Conservation (phyloP, 169 alveolate genomes). For the Plasmodium coatneyi region DNA sequence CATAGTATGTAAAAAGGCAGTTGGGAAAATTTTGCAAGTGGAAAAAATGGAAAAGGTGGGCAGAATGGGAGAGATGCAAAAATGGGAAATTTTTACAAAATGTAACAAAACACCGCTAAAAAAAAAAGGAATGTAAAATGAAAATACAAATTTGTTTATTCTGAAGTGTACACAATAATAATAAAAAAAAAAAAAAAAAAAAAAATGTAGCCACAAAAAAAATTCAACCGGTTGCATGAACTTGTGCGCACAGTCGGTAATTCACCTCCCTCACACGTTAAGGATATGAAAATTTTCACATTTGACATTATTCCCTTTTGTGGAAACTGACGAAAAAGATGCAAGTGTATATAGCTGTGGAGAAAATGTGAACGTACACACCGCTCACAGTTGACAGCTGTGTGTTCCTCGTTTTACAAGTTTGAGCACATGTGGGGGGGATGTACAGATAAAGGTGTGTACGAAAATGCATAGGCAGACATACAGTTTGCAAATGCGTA, state of each 20-base stretch:
- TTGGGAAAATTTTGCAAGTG: not conserved
- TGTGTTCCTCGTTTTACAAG: not conserved
- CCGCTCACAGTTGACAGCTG: not conserved
- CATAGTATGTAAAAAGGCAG: not conserved
- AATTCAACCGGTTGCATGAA: not conserved
- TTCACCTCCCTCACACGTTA: not conserved
- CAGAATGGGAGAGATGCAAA: not conserved
- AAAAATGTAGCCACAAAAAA: not conserved
- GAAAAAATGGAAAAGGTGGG: not conserved
- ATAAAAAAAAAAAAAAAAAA: not conserved
- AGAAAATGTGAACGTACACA: not conserved
- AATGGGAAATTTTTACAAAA: not conserved
- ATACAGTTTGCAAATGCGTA: not conserved
- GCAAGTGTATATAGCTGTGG: not conserved
- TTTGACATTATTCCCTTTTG: not conserved
- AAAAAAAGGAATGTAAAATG: not conserved
- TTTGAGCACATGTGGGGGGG: not conserved
- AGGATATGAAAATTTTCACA: not conserved
- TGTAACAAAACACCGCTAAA: not conserved
- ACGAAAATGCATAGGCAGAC: not conserved
- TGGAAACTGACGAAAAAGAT: not conserved
- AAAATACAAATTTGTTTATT: not conserved
- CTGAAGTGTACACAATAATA: not conserved
- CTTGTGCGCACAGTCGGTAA: constrained; percentile 8
- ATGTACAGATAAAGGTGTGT: not conserved